Evolutionary conservation across 1,284 basidiomycete genomes (phyloP), one percentile per base, ranked within the genome.

Genomic region (Rhodotorula glutinis): DNA sequence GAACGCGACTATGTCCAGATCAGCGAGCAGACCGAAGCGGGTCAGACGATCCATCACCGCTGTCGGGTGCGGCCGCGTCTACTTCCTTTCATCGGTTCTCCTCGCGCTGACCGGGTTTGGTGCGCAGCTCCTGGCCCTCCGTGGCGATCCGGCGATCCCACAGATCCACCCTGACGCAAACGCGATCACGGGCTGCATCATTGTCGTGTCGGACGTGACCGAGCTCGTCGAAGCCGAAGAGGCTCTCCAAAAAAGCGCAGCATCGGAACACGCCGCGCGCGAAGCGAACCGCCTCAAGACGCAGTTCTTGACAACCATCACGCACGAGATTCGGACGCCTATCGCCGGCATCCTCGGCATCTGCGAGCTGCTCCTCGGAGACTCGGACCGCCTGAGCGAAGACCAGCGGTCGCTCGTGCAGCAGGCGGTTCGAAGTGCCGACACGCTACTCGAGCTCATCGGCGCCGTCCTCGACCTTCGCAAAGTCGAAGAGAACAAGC

Each of bases 231-330:
- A 66, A 27, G 75, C 77, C 10, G 76, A 79, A 59, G 61, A 65
- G 19, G 75, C 74, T 51, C 66, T 80, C 25, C 72, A 75, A 44
- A 66, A 76, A 57, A 73, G 71, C 29, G 70, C 76, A 16, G 78
- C 78, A 8, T 73, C 76, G 13, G 79, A 79, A 61, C 75, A 74
- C 0, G 79, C 79, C 0, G 79, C 79, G 25, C 77, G 77, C 51
- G 79, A 79, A 59, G 79, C 79, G 17, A 76, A 74, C 40, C 63
- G 76, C n/a, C 74, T 79, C 61, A 79, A 79, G 72, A 78, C 75
- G 51, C 76, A 77, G 58, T 79, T 79, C 72, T 53, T 78, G 17
- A 68, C 73, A 25, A 73, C 67, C 55, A 64, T 74, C 49, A 63
- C 58, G n/a, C 73, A 74, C 66, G 57, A 66, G 62, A 57, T 67